phyloP scores from a whole-genome alignment of 1,139 yeast genomes.

The Yamadazyma friedrichii region DNA sequence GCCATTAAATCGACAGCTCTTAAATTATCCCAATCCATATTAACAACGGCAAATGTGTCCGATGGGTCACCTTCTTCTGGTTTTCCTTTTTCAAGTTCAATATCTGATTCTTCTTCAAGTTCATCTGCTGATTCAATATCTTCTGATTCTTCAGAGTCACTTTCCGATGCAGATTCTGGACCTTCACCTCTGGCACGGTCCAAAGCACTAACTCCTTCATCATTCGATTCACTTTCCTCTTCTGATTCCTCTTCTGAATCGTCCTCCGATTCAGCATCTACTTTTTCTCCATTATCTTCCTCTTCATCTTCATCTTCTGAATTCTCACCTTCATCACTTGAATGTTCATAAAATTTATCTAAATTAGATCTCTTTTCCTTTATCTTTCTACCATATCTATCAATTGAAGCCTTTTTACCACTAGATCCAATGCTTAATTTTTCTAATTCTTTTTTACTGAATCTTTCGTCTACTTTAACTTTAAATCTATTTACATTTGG shows the following conservation, averaged over 20 bases:
- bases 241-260: slow-evolving; percentile 11
- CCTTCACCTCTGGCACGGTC: slow-evolving; percentile 77
- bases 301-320: slow-evolving; percentile 17
- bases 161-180: slow-evolving; percentile 18
- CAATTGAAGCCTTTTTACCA: slow-evolving; percentile 61
- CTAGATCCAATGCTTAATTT: slow-evolving; percentile 52
- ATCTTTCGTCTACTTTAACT: slow-evolving; percentile 84
- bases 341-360: slow-evolving; percentile 64
- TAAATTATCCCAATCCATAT: slow-evolving; percentile 96
- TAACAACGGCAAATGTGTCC: slow-evolving; percentile 81
- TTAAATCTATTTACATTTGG: slow-evolving; percentile 71
- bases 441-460: slow-evolving; percentile 68
- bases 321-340: slow-evolving; percentile 27
- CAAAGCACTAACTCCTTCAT: slow-evolving; percentile 25
- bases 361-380: slow-evolving; percentile 46
- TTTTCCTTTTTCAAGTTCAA: slow-evolving; percentile 53
- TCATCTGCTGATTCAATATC: slow-evolving; percentile 33
- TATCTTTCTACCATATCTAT: slow-evolving; percentile 81
- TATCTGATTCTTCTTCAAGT: slow-evolving; percentile 48
- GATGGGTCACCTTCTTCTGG: slow-evolving; percentile 90
- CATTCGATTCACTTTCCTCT: slow-evolving; percentile 11
- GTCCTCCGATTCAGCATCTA: slow-evolving; percentile 18
- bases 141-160: slow-evolving; percentile 30
- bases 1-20: slow-evolving; percentile 86
- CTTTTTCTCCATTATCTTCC: slow-evolving; percentile 14